phyloP scores from a whole-genome alignment of 768 basidiomycete species.

The Suillus ampliporus region DNA sequence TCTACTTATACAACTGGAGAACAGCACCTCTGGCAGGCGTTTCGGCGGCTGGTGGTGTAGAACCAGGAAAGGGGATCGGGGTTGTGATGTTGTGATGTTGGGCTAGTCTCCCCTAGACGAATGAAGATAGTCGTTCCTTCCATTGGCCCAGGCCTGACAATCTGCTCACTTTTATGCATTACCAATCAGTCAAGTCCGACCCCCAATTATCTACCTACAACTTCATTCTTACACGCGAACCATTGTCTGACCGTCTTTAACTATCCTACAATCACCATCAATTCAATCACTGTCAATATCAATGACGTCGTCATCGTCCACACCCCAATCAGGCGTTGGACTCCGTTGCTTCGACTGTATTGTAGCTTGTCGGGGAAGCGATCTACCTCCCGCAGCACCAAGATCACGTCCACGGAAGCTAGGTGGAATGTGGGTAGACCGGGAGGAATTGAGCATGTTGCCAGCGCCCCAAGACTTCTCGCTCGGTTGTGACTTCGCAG shows the following conservation, averaged over 20 bases:
- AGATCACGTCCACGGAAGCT: slow-evolving; percentile 44
- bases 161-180: slow-evolving; percentile 7
- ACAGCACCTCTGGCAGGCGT: slow-evolving; percentile 81
- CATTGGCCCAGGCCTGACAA: slow-evolving; percentile 19
- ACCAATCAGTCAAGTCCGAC: slow-evolving; percentile 5
- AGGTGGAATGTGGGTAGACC: slow-evolving; percentile 36
- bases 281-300: slow-evolving; percentile 81
- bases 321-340: slow-evolving; percentile 82
- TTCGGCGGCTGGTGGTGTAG: slow-evolving; percentile 48
- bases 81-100: slow-evolving; percentile 95
- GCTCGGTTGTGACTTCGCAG: slow-evolving; percentile 36
- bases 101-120: too few relatives aligned
- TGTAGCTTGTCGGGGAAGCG: slow-evolving; percentile 51
- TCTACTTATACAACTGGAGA: slow-evolving; percentile 95
- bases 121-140: too few relatives aligned
- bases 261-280: slow-evolving; percentile 51
- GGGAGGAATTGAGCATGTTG: slow-evolving; percentile 53
- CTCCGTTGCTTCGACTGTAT: slow-evolving; percentile 50
- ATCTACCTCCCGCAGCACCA: slow-evolving; percentile 58
- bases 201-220: slow-evolving; percentile 2
- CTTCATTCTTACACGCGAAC: background rate
- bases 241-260: background rate
- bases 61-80: slow-evolving; percentile 83
- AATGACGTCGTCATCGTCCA: slow-evolving; percentile 85
- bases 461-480: slow-evolving; percentile 52